Percentiles rank a stretch among this genome's conserved stretches.
These are phyloP conservation scores for Pyrus pyrifolia DNA, from an alignment of 306 rosid genomes.

Conservation along the genomic window DNA sequence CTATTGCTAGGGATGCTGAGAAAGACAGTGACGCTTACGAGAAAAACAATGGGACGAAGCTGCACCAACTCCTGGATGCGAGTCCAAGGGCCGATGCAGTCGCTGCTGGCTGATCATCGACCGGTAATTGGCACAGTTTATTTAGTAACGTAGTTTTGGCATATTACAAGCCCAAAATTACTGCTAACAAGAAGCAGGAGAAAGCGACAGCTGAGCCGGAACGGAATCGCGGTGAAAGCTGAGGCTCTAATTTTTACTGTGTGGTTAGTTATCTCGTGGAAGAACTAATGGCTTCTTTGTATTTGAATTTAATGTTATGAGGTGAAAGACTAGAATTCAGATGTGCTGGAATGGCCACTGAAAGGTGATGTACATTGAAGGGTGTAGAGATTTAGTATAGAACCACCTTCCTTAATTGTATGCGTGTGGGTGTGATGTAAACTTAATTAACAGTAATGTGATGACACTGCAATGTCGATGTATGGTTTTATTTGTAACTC, in stretches of 20 bases:
- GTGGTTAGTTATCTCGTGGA: constrained; percentile 25
- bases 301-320: not conserved
- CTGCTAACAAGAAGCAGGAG: constrained; percentile 58
- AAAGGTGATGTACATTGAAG: constrained; percentile 55
- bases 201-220: constrained; percentile 34
- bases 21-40: constrained; percentile 57
- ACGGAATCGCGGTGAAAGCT: constrained; percentile 20
- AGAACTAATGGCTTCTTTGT: constrained; percentile 11
- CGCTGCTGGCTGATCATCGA: constrained; percentile 62
- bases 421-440: constrained; percentile 17
- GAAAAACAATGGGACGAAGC: constrained; percentile 66
- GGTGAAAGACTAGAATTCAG: constrained; percentile 20
- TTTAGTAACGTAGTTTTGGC: constrained; percentile 80
- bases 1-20: constrained; percentile 45
- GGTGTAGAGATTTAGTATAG: constrained; percentile 29
- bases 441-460: not conserved
- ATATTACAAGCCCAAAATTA: constrained; percentile 84
- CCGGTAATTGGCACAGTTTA: constrained; percentile 25
- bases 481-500: not conserved
- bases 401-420: constrained; percentile 6
- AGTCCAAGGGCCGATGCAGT: constrained; percentile 83
- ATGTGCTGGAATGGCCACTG: constrained; percentile 31
- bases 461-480: constrained; percentile 1
- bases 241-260: constrained; percentile 40
- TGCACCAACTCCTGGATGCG: constrained; percentile 77